Conservation (phyloP, 768 basidiomycete genomes). For the Rhodotorula toruloides region DNA sequence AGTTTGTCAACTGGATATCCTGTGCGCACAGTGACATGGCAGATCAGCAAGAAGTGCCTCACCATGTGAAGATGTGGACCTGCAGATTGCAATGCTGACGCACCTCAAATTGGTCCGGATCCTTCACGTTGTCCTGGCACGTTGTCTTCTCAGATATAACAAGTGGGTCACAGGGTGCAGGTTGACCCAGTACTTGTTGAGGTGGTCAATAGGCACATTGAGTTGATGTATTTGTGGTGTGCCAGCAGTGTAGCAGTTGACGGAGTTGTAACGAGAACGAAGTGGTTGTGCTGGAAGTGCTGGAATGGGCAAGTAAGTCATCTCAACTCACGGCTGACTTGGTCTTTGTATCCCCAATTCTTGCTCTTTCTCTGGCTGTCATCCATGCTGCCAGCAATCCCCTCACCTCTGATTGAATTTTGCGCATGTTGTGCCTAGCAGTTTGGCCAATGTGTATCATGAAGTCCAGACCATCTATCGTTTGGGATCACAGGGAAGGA, state of each 20-base stretch:
- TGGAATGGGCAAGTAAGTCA: too few relatives aligned
- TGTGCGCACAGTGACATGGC: too few relatives aligned
- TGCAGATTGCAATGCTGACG: conserved; percentile 15
- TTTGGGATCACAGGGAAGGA: too few relatives aligned
- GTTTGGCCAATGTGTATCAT: too few relatives aligned
- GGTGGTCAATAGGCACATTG: conserved; percentile 75
- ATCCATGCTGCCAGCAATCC: too few relatives aligned
- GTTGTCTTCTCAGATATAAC: conserved; percentile 92
- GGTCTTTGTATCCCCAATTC: too few relatives aligned
- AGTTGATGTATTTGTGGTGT: conserved; percentile 81
- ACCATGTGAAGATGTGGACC: background rate
- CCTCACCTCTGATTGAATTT: too few relatives aligned
- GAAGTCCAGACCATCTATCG: too few relatives aligned
- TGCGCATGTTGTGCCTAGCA: too few relatives aligned
- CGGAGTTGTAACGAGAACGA: conserved; percentile 89
- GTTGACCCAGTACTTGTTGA: conserved; percentile 77
- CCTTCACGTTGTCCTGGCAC: conserved; percentile 77
- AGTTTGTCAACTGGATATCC: conserved; percentile 99
- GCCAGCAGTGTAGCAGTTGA: conserved; percentile 81
- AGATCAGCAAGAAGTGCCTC: too few relatives aligned
- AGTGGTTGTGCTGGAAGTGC: conserved; percentile 71
- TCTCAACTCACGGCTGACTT: too few relatives aligned
- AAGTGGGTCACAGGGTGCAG: conserved; percentile 81
- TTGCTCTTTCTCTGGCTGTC: too few relatives aligned
- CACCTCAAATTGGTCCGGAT: conserved; percentile 95